Percentiles rank a stretch among this genome's conserved stretches.
phyloP scores from a whole-genome alignment of 169 alveolate species.

The Miamiensis avidus region DNA sequence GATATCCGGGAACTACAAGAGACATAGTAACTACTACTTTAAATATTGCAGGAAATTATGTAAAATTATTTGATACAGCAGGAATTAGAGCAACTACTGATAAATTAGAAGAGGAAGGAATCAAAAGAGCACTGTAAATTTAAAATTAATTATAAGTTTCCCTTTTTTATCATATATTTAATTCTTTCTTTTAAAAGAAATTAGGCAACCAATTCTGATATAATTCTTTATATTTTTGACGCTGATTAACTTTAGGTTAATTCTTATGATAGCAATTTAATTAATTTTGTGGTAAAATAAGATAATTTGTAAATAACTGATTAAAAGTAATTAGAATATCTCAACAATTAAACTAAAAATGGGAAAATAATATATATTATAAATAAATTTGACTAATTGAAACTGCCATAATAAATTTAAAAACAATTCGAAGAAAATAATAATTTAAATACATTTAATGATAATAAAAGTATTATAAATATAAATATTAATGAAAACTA shows the following conservation, averaged over 20 bases:
- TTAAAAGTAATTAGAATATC: too few relatives aligned
- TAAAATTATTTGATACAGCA: constrained; percentile 43
- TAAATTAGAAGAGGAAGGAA: constrained; percentile 38
- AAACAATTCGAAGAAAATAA: too few relatives aligned
- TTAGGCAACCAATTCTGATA: neutral
- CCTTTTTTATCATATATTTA: neutral
- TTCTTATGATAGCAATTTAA: neutral
- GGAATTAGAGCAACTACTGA: constrained; percentile 40
- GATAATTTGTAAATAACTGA: too few relatives aligned
- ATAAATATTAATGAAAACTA: too few relatives aligned
- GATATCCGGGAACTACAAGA: constrained; percentile 53
- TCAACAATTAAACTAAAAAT: too few relatives aligned
- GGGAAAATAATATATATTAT: too few relatives aligned
- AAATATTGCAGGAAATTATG: constrained; percentile 35
- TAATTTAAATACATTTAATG: too few relatives aligned
- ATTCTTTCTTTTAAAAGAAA: constrained; percentile 12
- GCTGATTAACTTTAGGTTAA: neutral
- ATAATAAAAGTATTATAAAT: too few relatives aligned
- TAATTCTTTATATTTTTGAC: neutral
- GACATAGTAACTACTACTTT: constrained; percentile 27
- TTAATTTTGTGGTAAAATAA: neutral
- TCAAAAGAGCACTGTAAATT: constrained; percentile 27
- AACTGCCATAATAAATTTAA: too few relatives aligned
- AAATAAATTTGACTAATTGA: too few relatives aligned
- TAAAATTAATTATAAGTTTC: neutral